Percentiles rank a stretch among this genome's conserved stretches.
phyloP scores from a whole-genome alignment of 2,329 filamentous ascomycete species.

The Neofusicoccum cordaticola region DNA sequence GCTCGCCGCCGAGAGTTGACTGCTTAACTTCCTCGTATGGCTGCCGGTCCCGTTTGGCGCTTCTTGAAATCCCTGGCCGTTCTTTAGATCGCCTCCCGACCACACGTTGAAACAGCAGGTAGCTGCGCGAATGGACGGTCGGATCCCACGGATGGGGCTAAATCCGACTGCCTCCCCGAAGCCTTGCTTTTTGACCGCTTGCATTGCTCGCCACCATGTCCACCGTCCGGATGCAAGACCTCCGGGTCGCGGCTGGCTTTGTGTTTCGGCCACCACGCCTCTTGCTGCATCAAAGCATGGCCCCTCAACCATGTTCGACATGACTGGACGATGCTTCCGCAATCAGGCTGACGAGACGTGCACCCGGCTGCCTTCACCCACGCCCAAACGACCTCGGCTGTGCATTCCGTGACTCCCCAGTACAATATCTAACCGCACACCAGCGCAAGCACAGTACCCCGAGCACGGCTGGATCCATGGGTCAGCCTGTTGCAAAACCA shows the following conservation, averaged over 20 bases:
- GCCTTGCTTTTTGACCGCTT: slow-evolving; percentile 14
- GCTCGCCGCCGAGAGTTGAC: not conserved
- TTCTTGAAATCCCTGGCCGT: not conserved
- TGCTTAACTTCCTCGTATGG: slow-evolving; percentile 2
- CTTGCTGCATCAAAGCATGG: slow-evolving; percentile 9
- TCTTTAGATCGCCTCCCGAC: not conserved
- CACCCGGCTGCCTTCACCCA: not conserved
- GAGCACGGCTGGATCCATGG: slow-evolving; percentile 3
- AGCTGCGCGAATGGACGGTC: slow-evolving; percentile 3
- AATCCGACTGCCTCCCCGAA: not conserved
- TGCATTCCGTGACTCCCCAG: slow-evolving; percentile 1
- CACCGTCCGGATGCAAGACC: slow-evolving; percentile 11
- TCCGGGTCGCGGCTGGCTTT: slow-evolving; percentile 13
- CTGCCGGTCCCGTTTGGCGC: not conserved
- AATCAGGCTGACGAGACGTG: slow-evolving; percentile 9
- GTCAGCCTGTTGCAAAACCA: slow-evolving; percentile 8
- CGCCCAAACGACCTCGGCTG: slow-evolving; percentile 2
- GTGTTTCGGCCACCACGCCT: slow-evolving; percentile 13
- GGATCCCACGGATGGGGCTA: slow-evolving; percentile 7
- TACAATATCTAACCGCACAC: not conserved
- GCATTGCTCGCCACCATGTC: slow-evolving; percentile 12
- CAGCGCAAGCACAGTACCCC: not conserved
- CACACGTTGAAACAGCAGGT: slow-evolving; percentile 10
- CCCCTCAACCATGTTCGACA: not conserved
- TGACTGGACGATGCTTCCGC: slow-evolving; percentile 11